Base-by-base conservation (phyloP, 768 basidiomycete genomes). In the Mycena chlorophos region DNA sequence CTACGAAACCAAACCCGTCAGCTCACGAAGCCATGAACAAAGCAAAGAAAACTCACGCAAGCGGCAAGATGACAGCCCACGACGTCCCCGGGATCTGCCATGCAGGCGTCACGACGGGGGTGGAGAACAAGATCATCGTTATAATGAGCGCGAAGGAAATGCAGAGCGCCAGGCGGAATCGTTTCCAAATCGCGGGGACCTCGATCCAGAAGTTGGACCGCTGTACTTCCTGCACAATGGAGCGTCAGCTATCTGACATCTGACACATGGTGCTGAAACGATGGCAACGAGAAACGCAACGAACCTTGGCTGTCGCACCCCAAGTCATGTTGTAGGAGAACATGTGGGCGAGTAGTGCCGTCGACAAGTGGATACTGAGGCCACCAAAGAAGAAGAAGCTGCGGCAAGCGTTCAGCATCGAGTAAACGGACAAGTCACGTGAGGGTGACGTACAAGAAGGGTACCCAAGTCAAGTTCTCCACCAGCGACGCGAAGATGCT, bases 181-280 rank as follows among this genome's bases (percentile, higher is more conserved):
- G 86, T 60, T 84, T 84, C 65, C 87, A 74, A 66, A 95, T 93
- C 54, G 83, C 82, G 1, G 94, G 94, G 13, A 94, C 84, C 69
- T 96, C 93, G 52, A 88, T 82, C 82, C 89, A 94, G 77, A 96
- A 94, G 68, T 94, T 94, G 4, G 88, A 90, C 46, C 83, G 79
- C 70, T 94, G 87, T 37, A 94, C 90, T 70, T 91, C 89, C 81
- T 93, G 82, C 65, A n/a, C n/a, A 45, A 42, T 47, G n/a, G 19
- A 47, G n/a, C 20, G 43, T 19, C 40, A 49, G 28, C 5, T 28
- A 48, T 29, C 5, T 14, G 39, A 47, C n/a, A 25, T 19, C 14
- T 56, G n/a, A 38, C 23, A 6, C 45, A 2, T 23, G 40, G 14
- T 31, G 27, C 1, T 1, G 16, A 47, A 51, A 13, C 28, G 52